These are phyloP conservation scores for Blastomyces silverae DNA, from an alignment of 2,329 filamentous ascomycete species.

Conservation along the genomic window DNA sequence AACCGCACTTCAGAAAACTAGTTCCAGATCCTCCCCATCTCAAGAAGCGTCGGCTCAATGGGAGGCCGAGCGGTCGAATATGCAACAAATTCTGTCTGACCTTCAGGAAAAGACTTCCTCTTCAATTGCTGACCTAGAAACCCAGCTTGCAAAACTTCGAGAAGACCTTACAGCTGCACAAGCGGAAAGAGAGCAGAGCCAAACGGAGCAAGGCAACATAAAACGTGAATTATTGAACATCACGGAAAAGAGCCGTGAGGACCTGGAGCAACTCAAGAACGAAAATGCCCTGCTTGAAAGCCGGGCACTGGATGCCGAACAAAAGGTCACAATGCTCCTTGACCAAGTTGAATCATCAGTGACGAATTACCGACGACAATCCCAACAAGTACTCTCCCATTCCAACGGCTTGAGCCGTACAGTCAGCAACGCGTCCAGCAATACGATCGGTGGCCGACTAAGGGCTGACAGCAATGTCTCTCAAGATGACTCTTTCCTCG, in stretches of 20 bases:
- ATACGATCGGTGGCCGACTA: conserved; percentile 33
- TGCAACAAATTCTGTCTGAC: conserved; percentile 62
- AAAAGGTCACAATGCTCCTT: conserved; percentile 83
- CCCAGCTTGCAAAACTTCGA: conserved; percentile 60
- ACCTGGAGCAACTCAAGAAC: conserved; percentile 72
- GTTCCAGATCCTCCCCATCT: conserved; percentile 34
- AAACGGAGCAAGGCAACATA: conserved; percentile 49
- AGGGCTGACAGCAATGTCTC: conserved; percentile 39
- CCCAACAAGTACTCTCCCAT: conserved; percentile 40
- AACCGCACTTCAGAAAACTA: conserved; percentile 52
- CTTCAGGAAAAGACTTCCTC: conserved; percentile 63
- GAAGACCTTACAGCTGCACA: conserved; percentile 61
- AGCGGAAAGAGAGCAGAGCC: conserved; percentile 62
- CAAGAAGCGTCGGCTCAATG: conserved; percentile 54
- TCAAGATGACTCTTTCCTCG: conserved; percentile 40
- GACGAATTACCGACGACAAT: conserved; percentile 82
- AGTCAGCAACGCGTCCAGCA: conserved; percentile 51
- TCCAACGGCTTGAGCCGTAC: conserved; percentile 42
- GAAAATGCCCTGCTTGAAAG: conserved; percentile 77
- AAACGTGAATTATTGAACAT: conserved; percentile 52
- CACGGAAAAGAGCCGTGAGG: conserved; percentile 52
- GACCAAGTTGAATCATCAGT: conserved; percentile 93
- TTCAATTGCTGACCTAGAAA: conserved; percentile 62
- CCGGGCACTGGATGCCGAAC: conserved; percentile 81
- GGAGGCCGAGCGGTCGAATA: conserved; percentile 63